phyloP scores from a whole-genome alignment of 1,284 basidiomycete genomes.

The Ustilago xerochloae region DNA sequence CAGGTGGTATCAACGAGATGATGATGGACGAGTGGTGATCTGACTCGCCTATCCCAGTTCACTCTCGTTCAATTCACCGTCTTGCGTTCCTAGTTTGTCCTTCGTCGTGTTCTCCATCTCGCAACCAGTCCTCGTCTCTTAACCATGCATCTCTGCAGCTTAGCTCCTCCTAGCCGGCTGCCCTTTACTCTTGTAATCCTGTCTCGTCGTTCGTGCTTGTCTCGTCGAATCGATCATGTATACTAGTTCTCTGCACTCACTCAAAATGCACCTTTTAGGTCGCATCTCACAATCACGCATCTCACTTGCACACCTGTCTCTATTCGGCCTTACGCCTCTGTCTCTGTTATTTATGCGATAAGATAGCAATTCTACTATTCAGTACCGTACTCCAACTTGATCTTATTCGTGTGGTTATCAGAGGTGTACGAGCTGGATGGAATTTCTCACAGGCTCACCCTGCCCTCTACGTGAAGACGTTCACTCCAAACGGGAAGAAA shows the following conservation, averaged over 20 bases:
- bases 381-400: not conserved
- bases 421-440: no score
- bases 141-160: not conserved
- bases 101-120: not conserved
- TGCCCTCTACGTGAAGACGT: no score
- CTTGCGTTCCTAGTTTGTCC: not conserved
- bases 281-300: not conserved
- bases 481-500: no score
- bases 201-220: not conserved
- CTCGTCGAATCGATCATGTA: slow-evolving; percentile 2
- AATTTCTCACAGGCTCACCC: no score
- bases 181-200: not conserved
- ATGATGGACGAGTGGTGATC: slow-evolving; percentile 51
- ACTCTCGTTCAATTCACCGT: no score
- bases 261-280: not conserved
- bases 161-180: not conserved
- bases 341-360: no score
- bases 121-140: not conserved
- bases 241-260: slow-evolving; percentile 2
- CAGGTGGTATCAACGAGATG: slow-evolving; percentile 39
- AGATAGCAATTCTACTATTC: no score
- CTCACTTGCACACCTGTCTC: not conserved
- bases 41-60: not conserved
- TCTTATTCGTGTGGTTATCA: no score
- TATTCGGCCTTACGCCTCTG: not conserved